phyloP scores from a whole-genome alignment of 805 yeast genomes.

The Trichomonascus vanleenenianus region DNA sequence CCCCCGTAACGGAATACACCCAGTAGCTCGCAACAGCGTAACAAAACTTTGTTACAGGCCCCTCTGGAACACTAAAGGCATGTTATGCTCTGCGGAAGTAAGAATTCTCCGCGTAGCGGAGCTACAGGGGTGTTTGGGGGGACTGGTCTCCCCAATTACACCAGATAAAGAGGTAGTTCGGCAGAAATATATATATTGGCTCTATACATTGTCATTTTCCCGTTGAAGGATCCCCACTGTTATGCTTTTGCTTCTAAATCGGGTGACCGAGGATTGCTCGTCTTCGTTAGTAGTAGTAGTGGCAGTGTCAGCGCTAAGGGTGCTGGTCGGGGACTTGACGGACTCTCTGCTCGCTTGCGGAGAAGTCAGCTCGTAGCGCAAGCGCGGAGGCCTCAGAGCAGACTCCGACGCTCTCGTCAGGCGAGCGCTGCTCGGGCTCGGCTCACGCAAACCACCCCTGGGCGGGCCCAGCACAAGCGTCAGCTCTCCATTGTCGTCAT shows the following conservation, averaged over 20 bases:
- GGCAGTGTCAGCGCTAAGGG: background rate
- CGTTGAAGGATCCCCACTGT: slow-evolving; percentile 14
- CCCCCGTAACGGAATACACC: too few relatives aligned
- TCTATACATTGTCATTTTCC: background rate
- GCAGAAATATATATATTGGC: background rate
- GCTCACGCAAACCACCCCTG: background rate
- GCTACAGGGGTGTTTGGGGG: too few relatives aligned
- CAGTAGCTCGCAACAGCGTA: too few relatives aligned
- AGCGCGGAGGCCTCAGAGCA: background rate
- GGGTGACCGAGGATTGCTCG: background rate
- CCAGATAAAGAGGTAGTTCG: background rate
- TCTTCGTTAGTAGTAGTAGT: background rate
- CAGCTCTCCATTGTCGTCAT: slow-evolving; percentile 18
- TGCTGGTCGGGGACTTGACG: background rate
- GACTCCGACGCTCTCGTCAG: background rate
- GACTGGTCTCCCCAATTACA: too few relatives aligned
- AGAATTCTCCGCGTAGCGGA: too few relatives aligned
- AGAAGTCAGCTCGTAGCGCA: background rate
- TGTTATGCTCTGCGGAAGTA: too few relatives aligned
- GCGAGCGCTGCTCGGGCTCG: background rate
- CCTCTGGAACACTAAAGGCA: too few relatives aligned
- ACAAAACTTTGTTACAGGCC: too few relatives aligned
- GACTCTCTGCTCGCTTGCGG: background rate
- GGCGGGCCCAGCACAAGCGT: slow-evolving; percentile 19
- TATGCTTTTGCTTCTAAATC: slow-evolving; percentile 13